Conservation (phyloP, 441 rosid species). For the Pelargonium australe region DNA sequence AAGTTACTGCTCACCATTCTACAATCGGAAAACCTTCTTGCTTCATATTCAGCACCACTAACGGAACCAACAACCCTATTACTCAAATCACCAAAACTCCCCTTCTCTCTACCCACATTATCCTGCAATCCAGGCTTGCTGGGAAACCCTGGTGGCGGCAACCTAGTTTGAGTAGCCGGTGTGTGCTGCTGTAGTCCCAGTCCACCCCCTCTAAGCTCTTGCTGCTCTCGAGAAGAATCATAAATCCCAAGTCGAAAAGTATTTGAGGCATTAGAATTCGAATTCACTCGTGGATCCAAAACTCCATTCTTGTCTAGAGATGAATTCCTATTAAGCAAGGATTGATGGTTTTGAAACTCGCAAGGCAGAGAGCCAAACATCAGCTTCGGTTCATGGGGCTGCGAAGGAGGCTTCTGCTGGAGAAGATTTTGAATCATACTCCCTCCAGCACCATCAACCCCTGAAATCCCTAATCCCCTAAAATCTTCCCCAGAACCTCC, state of each 20-base stretch:
- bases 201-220: constrained; percentile 26
- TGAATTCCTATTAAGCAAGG: constrained; percentile 27
- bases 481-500: constrained; percentile 35
- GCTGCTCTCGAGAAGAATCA: constrained; percentile 20
- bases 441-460: constrained; percentile 21
- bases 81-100: constrained; percentile 23
- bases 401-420: constrained; percentile 32
- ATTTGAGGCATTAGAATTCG: constrained; percentile 11
- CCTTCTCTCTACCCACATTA: constrained; percentile 29
- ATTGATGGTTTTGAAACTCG: constrained; percentile 33
- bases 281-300: constrained; percentile 22
- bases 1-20: constrained; percentile 22
- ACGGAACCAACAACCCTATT: constrained; percentile 17
- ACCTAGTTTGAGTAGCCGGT: constrained; percentile 17
- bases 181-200: constrained; percentile 44
- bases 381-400: constrained; percentile 37
- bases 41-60: constrained; percentile 13
- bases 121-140: constrained; percentile 30
- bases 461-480: constrained; percentile 42
- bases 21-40: constrained; percentile 17
- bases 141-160: constrained; percentile 59
- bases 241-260: constrained; percentile 27
- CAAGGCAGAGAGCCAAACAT: constrained; percentile 53
- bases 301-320: constrained; percentile 35
- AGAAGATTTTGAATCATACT: constrained; percentile 31